Percentiles rank a stretch among this genome's conserved stretches.
Evolutionary conservation across 2,329 filamentous ascomycete genomes (phyloP).

Genomic region (Pseudocercospora macadamiae): DNA sequence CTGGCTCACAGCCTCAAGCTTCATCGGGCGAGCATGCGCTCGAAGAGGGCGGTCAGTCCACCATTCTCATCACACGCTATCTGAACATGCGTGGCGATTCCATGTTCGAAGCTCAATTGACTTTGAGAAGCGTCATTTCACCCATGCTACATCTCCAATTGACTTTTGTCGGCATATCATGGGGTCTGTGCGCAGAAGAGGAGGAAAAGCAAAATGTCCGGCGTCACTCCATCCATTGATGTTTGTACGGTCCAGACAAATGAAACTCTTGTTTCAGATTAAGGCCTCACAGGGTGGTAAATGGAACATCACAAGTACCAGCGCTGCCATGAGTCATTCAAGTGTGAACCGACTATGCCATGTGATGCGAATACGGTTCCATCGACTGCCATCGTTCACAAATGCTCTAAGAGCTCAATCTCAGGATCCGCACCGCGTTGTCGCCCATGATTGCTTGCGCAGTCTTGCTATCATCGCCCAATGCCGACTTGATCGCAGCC

Average conservation of each 20-base stretch:
- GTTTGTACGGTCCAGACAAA: too few species aligned
- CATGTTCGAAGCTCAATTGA: neutral
- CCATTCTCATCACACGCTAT: neutral
- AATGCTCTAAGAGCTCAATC: constrained; percentile 19
- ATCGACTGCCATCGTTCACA: too few species aligned
- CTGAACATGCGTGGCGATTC: neutral
- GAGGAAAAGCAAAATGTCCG: neutral
- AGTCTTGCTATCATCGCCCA: constrained; percentile 50
- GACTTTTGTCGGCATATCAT: constrained; percentile 1
- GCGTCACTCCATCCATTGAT: too few species aligned
- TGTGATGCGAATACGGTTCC: too few species aligned
- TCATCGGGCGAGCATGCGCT: neutral
- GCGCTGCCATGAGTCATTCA: too few species aligned
- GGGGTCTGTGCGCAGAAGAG: constrained; percentile 4
- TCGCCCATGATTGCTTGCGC: constrained; percentile 61
- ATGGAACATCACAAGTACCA: too few species aligned
- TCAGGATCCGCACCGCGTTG: constrained; percentile 61
- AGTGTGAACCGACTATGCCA: too few species aligned
- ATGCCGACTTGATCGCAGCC: constrained; percentile 57
- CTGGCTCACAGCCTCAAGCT: neutral
- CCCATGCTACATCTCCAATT: neutral
- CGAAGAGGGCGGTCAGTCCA: neutral
- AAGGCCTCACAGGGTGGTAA: too few species aligned
- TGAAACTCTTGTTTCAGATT: neutral
- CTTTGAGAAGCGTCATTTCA: neutral